Percentiles rank a stretch among this genome's conserved stretches.
phyloP scores from a whole-genome alignment of 345 rosid genomes.

The Populus simonii region DNA sequence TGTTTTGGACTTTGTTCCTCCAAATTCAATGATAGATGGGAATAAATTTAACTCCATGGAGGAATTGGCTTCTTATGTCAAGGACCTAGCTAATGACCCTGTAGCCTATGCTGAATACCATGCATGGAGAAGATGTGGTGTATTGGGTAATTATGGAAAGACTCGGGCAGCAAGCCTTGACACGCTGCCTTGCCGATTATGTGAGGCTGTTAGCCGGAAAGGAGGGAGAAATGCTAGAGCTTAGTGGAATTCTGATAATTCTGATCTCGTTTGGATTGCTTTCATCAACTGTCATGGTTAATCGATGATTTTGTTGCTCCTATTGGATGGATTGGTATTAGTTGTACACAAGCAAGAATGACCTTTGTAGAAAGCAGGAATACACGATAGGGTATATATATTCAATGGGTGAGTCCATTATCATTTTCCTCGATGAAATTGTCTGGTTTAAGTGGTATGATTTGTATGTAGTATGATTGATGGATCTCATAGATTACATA shows the following conservation, averaged over 20 bases:
- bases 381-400: background rate
- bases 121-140: slow-evolving; percentile 93
- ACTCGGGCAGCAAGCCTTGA: slow-evolving; percentile 69
- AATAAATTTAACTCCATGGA: slow-evolving; percentile 60
- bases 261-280: slow-evolving; percentile 1
- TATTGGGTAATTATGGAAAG: slow-evolving; percentile 59
- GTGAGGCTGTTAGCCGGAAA: slow-evolving; percentile 66
- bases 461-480: background rate
- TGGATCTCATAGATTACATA: background rate
- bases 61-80: slow-evolving; percentile 65
- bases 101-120: slow-evolving; percentile 85
- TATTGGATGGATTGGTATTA: background rate
- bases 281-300: background rate
- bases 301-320: slow-evolving; percentile 4
- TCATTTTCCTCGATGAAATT: background rate
- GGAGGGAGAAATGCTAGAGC: slow-evolving; percentile 58
- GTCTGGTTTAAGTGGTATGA: background rate
- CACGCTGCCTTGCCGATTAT: slow-evolving; percentile 84
- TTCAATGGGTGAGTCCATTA: background rate
- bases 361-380: slow-evolving; percentile 5
- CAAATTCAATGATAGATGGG: slow-evolving; percentile 80
- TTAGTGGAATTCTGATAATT: slow-evolving; percentile 3
- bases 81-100: slow-evolving; percentile 60
- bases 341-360: slow-evolving; percentile 6
- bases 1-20: slow-evolving; percentile 78